Percentiles rank a stretch among this genome's conserved stretches.
These are phyloP conservation scores for Prosopis cineraria DNA, from an alignment of 306 rosid genomes.

Conservation along the genomic window DNA sequence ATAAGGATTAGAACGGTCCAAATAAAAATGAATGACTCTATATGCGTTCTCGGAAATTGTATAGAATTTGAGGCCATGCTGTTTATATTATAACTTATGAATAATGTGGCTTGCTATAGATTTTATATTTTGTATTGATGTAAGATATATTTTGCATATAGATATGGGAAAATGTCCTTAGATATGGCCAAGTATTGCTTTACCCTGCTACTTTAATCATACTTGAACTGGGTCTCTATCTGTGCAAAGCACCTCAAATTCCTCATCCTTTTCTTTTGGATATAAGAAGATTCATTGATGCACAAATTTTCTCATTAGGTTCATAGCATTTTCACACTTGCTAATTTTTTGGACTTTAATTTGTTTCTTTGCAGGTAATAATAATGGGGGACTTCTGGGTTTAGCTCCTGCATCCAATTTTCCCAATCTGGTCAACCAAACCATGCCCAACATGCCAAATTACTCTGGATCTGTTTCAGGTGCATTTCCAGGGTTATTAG, in stretches of 20 bases:
- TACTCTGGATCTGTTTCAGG: conserved; percentile 97
- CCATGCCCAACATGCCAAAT: conserved; percentile 99
- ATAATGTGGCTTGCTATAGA: neutral
- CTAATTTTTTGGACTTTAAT: conserved; percentile 23
- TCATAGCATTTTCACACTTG: neutral
- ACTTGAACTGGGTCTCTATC: conserved; percentile 15
- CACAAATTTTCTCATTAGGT: conserved; percentile 12
- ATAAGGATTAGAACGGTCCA: conserved; percentile 6
- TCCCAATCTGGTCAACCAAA: conserved; percentile 90
- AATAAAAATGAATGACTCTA: neutral
- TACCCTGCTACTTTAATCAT: neutral
- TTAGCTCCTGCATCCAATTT: conserved; percentile 74
- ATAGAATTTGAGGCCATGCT: neutral
- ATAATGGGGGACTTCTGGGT: conserved; percentile 82
- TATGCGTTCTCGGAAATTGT: neutral
- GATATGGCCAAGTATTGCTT: conserved; percentile 4
- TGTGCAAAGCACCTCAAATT: neutral
- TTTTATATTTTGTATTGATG: neutral
- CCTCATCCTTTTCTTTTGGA: neutral
- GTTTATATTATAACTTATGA: neutral
- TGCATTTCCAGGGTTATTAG: conserved; percentile 94
- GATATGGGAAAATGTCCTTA: neutral
- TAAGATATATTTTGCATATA: neutral
- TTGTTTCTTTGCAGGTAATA: conserved; percentile 58
- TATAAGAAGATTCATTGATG: neutral